These are phyloP conservation scores for Talinum fruticosum DNA, from an alignment of 148 eudicot genomes.

Conservation along the genomic window DNA sequence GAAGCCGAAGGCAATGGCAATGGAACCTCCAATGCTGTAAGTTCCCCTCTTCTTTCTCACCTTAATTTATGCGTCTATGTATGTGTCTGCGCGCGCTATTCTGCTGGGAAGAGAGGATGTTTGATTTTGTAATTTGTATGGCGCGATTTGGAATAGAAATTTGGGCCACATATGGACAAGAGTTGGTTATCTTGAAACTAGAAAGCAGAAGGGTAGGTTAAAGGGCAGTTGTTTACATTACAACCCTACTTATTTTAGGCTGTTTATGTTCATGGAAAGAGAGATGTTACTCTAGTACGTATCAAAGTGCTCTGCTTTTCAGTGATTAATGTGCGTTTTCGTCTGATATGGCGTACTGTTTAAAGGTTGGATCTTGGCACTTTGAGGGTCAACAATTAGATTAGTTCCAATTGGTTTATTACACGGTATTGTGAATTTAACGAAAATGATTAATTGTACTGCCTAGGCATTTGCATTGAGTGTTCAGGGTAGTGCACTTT, in stretches of 20 bases:
- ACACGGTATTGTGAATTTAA: no score
- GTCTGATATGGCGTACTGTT: background rate
- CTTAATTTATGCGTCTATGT: background rate
- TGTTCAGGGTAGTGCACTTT: no score
- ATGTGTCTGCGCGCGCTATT: background rate
- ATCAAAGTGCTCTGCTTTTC: background rate
- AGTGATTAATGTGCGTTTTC: background rate
- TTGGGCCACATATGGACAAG: background rate
- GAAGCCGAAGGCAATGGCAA: constrained; percentile 52
- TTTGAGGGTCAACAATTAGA: background rate
- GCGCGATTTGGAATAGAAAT: background rate
- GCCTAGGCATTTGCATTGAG: no score
- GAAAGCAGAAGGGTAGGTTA: background rate
- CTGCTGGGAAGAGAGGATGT: no score
- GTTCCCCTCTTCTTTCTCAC: background rate
- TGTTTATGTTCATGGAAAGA: background rate
- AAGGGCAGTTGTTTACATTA: no score
- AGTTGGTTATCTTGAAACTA: background rate
- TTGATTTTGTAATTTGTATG: background rate
- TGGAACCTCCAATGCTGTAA: constrained; percentile 63
- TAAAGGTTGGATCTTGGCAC: background rate
- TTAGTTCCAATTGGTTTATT: background rate
- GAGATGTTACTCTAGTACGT: background rate
- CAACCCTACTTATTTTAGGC: no score
- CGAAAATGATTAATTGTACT: no score